Conservation (phyloP, 192 early-diverging fungal genomes). For the Coemansia sp. region DNA sequence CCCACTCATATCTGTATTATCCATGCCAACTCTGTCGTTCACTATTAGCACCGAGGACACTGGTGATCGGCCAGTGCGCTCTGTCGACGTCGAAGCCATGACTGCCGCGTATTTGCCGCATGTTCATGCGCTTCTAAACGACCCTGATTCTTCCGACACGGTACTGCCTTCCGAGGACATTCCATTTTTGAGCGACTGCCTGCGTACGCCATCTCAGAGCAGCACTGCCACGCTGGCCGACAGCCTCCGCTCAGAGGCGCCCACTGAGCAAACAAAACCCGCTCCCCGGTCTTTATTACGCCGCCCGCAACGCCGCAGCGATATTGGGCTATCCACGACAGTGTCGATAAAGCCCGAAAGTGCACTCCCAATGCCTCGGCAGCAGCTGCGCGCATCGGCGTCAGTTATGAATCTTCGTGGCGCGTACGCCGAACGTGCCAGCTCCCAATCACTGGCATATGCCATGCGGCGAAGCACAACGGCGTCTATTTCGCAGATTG, state of each 20-base stretch:
- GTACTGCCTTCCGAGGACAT: background rate
- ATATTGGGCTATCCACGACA: background rate
- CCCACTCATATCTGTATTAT: background rate
- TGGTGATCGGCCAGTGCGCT: slow-evolving; percentile 13
- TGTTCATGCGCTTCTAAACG: slow-evolving; percentile 14
- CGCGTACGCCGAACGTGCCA: slow-evolving; percentile 1
- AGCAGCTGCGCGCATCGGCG: slow-evolving; percentile 14
- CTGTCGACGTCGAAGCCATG: slow-evolving; percentile 41
- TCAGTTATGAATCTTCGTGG: slow-evolving; percentile 7
- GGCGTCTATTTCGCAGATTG: background rate
- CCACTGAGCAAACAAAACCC: slow-evolving; percentile 4
- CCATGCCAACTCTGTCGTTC: slow-evolving; percentile 33
- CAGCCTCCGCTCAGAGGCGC: background rate
- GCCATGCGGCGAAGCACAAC: background rate
- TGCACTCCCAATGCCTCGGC: background rate
- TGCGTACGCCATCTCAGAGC: slow-evolving; percentile 29
- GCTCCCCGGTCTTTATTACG: background rate
- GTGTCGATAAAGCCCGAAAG: background rate
- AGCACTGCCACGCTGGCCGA: slow-evolving; percentile 33
- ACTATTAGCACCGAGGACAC: slow-evolving; percentile 18
- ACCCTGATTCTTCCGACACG: background rate
- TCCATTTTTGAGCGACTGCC: background rate
- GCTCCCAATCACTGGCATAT: background rate
- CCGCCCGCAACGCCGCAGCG: slow-evolving; percentile 23
- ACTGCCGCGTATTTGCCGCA: slow-evolving; percentile 32